phyloP scores from a whole-genome alignment of 495 filamentous ascomycete species.

The Penicillium parvum region DNA sequence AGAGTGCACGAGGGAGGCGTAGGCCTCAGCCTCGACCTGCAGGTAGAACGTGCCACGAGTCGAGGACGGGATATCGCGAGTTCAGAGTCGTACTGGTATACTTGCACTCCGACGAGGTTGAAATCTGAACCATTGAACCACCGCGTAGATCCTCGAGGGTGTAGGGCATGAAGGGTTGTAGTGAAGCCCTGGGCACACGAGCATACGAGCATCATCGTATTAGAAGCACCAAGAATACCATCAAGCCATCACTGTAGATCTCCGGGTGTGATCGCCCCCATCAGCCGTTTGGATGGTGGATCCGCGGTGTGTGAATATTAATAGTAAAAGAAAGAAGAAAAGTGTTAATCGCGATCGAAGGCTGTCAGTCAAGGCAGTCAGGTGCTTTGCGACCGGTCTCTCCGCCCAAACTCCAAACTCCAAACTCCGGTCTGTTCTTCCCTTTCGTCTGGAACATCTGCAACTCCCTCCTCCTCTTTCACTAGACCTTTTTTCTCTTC shows the following conservation, averaged over 20 bases:
- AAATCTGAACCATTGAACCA: slow-evolving; percentile 13
- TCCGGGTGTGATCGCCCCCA: too few relatives aligned
- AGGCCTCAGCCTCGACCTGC: slow-evolving; percentile 7
- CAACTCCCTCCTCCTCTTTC: not conserved
- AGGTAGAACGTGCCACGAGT: slow-evolving; percentile 4
- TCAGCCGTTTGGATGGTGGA: too few relatives aligned
- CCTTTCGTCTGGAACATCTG: not conserved
- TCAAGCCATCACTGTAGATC: too few relatives aligned
- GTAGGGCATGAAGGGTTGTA: too few relatives aligned
- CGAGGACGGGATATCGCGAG: slow-evolving; percentile 1
- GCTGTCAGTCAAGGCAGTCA: too few relatives aligned
- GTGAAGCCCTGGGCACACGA: too few relatives aligned
- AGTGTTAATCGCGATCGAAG: not conserved
- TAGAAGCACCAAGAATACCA: too few relatives aligned
- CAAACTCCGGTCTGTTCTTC: slow-evolving; percentile 1
- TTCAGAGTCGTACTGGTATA: slow-evolving; percentile 7
- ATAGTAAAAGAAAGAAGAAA: too few relatives aligned
- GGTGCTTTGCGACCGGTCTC: slow-evolving; percentile 8
- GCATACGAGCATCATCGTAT: too few relatives aligned
- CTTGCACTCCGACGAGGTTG: slow-evolving; percentile 9
- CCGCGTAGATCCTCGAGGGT: not conserved
- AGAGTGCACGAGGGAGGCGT: slow-evolving; percentile 1
- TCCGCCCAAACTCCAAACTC: slow-evolving; percentile 7
- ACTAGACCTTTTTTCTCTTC: not conserved
- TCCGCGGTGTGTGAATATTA: too few relatives aligned